Evolutionary conservation across 192 early-diverging fungal species (phyloP).

Genomic region (Coemansia sp.): DNA sequence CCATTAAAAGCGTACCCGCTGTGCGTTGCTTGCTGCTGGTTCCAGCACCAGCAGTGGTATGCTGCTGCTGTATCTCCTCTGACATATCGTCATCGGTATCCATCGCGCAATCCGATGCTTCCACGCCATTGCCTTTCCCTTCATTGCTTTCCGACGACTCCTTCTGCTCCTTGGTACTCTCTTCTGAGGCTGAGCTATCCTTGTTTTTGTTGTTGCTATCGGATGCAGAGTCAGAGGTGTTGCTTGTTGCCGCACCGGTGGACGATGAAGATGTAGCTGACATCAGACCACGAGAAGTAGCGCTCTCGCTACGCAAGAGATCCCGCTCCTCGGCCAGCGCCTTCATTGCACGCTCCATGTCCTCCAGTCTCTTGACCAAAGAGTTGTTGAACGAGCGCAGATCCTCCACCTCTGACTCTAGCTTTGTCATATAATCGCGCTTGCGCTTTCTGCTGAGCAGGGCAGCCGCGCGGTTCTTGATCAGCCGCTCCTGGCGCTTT

Average conservation of each 20-base stretch:
- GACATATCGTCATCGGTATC: conserved; percentile 54
- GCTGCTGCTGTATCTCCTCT: background rate
- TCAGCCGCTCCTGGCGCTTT: conserved; percentile 84
- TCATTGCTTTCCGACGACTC: conserved; percentile 1
- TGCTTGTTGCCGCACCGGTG: conserved; percentile 8
- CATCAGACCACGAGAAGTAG: conserved; percentile 12
- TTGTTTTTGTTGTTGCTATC: background rate
- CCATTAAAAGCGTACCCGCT: conserved; percentile 57
- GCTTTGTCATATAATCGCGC: conserved; percentile 77
- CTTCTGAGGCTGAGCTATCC: background rate
- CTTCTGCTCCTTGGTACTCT: background rate
- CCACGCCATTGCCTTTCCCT: background rate
- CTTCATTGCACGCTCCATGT: conserved; percentile 57
- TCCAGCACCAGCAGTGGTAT: background rate
- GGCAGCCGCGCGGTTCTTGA: conserved; percentile 92
- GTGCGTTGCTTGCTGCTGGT: conserved; percentile 20
- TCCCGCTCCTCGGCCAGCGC: conserved; percentile 54
- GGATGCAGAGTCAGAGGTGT: background rate
- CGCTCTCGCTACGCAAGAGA: conserved; percentile 40
- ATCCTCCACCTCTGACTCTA: conserved; percentile 72
- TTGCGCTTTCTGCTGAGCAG: conserved; percentile 86
- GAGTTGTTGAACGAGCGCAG: conserved; percentile 60
- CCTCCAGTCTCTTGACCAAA: conserved; percentile 59
- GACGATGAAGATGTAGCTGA: conserved; percentile 20
- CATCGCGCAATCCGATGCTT: conserved; percentile 17